A percentile compares a stretch with the other conserved stretches of the same genome.
Conservation (phyloP, 371 early-diverging fungal genomes). For the Apophysomyces variabilis region DNA sequence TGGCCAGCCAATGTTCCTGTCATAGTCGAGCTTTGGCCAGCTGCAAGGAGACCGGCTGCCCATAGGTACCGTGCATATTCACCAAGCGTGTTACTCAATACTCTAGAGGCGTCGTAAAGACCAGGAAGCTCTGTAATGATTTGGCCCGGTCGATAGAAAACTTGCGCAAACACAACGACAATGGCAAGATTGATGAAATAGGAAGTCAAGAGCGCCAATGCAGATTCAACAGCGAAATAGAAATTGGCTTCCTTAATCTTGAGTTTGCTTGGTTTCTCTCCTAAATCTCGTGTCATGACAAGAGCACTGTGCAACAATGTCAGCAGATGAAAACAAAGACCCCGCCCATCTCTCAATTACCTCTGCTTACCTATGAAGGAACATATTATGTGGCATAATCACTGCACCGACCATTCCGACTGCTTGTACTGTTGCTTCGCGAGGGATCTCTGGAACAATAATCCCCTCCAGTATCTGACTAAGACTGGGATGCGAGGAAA, state of each 20-base stretch:
- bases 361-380: slow-evolving; percentile 58
- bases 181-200: slow-evolving; percentile 76
- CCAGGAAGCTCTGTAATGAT: slow-evolving; percentile 41
- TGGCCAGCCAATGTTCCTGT: slow-evolving; percentile 80
- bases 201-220: slow-evolving; percentile 64
- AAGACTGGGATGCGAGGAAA: slow-evolving; percentile 58
- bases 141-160: slow-evolving; percentile 57
- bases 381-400: slow-evolving; percentile 83
- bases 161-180: slow-evolving; percentile 71
- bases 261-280: slow-evolving; percentile 41
- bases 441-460: slow-evolving; percentile 60
- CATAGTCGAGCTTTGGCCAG: slow-evolving; percentile 79
- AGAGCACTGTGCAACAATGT: slow-evolving; percentile 49
- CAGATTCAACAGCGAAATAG: slow-evolving; percentile 74
- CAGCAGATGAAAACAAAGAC: background rate
- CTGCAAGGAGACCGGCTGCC: slow-evolving; percentile 71
- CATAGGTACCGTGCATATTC: slow-evolving; percentile 64
- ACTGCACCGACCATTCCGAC: slow-evolving; percentile 75
- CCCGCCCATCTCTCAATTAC: slow-evolving; percentile 3
- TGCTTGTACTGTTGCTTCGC: slow-evolving; percentile 64
- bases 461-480: slow-evolving; percentile 64
- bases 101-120: slow-evolving; percentile 67
- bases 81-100: slow-evolving; percentile 61
- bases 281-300: slow-evolving; percentile 63
- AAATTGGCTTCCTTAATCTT: slow-evolving; percentile 70